Percentiles rank a stretch among this genome's conserved stretches.
Conservation (phyloP, 2,329 filamentous ascomycete genomes). For the Penicillium griseofulvum region DNA sequence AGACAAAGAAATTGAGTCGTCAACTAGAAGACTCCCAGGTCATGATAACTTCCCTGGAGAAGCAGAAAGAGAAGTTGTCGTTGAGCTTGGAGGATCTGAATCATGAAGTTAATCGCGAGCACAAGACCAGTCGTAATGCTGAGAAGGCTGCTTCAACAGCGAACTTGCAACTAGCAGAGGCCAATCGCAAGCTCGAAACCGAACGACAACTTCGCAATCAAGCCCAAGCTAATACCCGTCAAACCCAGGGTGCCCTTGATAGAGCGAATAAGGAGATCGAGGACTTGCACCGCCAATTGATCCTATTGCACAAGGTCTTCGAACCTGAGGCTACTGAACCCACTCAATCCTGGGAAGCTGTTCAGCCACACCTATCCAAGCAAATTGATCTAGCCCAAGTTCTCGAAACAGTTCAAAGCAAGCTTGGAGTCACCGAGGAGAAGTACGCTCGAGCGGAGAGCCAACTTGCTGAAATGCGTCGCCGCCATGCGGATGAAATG, state of each 20-base stretch:
- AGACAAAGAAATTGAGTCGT: constrained; percentile 74
- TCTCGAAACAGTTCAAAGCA: constrained; percentile 84
- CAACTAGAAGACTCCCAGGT: constrained; percentile 85
- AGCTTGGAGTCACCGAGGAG: constrained; percentile 77
- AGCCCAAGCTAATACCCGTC: constrained; percentile 79
- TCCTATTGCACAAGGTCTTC: constrained; percentile 80
- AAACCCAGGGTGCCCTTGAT: constrained; percentile 76
- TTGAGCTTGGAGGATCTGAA: constrained; percentile 87
- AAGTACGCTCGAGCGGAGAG: constrained; percentile 77
- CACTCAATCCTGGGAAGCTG: constrained; percentile 66
- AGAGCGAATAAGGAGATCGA: constrained; percentile 75
- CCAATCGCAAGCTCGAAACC: constrained; percentile 84
- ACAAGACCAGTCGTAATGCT: constrained; percentile 83
- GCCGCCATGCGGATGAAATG: constrained; percentile 69
- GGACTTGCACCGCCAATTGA: constrained; percentile 74
- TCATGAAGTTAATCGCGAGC: constrained; percentile 85
- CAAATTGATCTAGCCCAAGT: constrained; percentile 77
- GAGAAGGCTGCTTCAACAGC: constrained; percentile 82
- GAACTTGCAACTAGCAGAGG: constrained; percentile 80
- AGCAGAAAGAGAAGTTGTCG: constrained; percentile 89
- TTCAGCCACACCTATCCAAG: constrained; percentile 65
- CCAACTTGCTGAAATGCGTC: constrained; percentile 75
- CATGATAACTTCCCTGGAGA: constrained; percentile 78
- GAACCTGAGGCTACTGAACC: constrained; percentile 69
- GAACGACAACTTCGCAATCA: constrained; percentile 82